A percentile compares a stretch with the other conserved stretches of the same genome.
These are phyloP conservation scores for Hysterium pulicare DNA, from an alignment of 2,329 filamentous ascomycete species.

Conservation along the genomic window DNA sequence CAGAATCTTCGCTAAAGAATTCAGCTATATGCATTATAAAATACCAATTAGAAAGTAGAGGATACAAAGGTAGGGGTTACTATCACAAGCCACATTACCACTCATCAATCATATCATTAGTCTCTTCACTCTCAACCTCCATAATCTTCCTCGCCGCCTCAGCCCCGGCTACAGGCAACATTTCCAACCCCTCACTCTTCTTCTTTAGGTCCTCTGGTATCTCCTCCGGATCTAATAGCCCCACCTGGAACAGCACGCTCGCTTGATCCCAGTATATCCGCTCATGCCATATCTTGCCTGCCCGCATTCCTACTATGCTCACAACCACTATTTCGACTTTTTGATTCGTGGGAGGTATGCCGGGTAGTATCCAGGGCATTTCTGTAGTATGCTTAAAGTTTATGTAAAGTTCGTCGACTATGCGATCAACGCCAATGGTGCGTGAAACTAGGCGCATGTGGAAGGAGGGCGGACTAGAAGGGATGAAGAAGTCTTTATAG, in stretches of 20 bases:
- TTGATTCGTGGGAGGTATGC: slow-evolving; percentile 54
- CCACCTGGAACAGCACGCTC: slow-evolving; percentile 57
- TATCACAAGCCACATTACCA: too few relatives aligned
- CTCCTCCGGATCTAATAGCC: slow-evolving; percentile 55
- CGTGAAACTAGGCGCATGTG: slow-evolving; percentile 55
- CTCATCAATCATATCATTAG: slow-evolving; percentile 47
- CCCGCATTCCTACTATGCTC: slow-evolving; percentile 54
- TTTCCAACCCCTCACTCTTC: slow-evolving; percentile 44
- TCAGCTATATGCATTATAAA: too few relatives aligned
- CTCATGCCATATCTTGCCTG: slow-evolving; percentile 54
- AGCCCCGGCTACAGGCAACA: slow-evolving; percentile 45
- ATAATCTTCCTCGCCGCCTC: slow-evolving; percentile 48
- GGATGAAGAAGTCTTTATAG: slow-evolving; percentile 57
- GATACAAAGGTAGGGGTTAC: too few relatives aligned
- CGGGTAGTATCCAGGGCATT: slow-evolving; percentile 59
- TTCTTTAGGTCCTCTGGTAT: slow-evolving; percentile 47
- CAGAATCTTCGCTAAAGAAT: too few relatives aligned
- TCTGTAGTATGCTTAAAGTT: slow-evolving; percentile 56
- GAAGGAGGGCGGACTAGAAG: slow-evolving; percentile 44
- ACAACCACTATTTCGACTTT: slow-evolving; percentile 57
- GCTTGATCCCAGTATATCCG: slow-evolving; percentile 63
- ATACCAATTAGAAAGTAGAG: too few relatives aligned
- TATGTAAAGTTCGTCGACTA: slow-evolving; percentile 60
- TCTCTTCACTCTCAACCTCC: slow-evolving; percentile 41
- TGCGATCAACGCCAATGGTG: slow-evolving; percentile 55